A percentile compares a stretch with the other conserved stretches of the same genome.
These are phyloP conservation scores for Termitomyces sp. DNA, from an alignment of 768 basidiomycete genomes.

Conservation along the genomic window DNA sequence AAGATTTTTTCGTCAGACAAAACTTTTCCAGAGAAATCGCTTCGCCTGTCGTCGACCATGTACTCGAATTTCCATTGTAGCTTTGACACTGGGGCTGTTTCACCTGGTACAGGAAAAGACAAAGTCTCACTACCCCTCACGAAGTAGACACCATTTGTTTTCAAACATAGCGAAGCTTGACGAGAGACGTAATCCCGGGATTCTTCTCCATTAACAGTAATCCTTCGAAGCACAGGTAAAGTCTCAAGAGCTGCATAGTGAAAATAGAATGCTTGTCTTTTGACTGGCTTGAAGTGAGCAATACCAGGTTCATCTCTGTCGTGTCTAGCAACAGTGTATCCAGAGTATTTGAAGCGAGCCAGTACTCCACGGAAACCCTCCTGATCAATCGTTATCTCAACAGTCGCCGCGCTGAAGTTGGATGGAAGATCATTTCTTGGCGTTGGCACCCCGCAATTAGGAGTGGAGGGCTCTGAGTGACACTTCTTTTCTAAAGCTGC, in stretches of 20 bases:
- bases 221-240: constrained; percentile 61
- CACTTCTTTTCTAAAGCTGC: constrained; percentile 8
- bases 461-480: constrained; percentile 11
- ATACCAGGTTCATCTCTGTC: constrained; percentile 36
- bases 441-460: neutral
- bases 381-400: constrained; percentile 77
- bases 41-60: constrained; percentile 54
- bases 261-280: constrained; percentile 55
- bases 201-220: constrained; percentile 63
- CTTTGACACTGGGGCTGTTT: constrained; percentile 23
- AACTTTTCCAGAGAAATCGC: constrained; percentile 37
- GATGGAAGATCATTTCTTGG: neutral
- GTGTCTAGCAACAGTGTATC: constrained; percentile 31
- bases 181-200: constrained; percentile 70
- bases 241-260: constrained; percentile 67
- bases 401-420: constrained; percentile 16
- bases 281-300: constrained; percentile 60
- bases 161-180: constrained; percentile 65
- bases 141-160: constrained; percentile 68
- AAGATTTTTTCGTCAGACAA: constrained; percentile 58
- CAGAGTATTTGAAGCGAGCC: constrained; percentile 54
- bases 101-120: constrained; percentile 14
- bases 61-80: constrained; percentile 80
- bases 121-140: constrained; percentile 60
- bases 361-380: constrained; percentile 69